Conservation (phyloP, 306 rosid species). For the Prosopis cineraria region DNA sequence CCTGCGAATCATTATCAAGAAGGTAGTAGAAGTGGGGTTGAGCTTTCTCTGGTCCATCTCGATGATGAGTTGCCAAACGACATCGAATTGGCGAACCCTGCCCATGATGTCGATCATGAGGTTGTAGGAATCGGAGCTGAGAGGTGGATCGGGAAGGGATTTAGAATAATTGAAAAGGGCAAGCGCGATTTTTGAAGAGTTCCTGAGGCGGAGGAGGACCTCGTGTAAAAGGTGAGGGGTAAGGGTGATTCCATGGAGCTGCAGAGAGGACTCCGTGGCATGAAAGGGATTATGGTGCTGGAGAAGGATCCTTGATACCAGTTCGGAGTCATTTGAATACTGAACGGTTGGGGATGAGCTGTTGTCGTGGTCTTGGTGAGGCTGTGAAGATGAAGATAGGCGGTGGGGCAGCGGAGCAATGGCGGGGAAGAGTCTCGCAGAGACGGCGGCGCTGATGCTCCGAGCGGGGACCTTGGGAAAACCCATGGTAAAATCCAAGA, state of each 20-base stretch:
- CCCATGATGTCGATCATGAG: conserved; percentile 65
- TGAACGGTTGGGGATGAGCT: conserved; percentile 36
- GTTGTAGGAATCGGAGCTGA: conserved; percentile 55
- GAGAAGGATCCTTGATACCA: conserved; percentile 58
- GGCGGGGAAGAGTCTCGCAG: not conserved
- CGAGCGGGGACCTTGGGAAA: not conserved
- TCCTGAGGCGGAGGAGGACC: conserved; percentile 68
- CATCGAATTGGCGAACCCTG: conserved; percentile 82
- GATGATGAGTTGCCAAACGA: conserved; percentile 74
- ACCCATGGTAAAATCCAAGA: not conserved
- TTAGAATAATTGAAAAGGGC: conserved; percentile 72
- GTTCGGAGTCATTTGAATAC: conserved; percentile 60
- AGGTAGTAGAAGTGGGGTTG: conserved; percentile 48
- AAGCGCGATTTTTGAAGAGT: conserved; percentile 78
- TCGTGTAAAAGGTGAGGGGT: conserved; percentile 61
- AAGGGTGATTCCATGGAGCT: conserved; percentile 75
- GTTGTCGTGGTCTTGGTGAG: not conserved
- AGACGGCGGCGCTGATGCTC: not conserved
- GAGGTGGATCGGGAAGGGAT: conserved; percentile 61
- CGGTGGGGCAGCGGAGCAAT: not conserved
- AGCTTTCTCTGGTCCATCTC: conserved; percentile 61
- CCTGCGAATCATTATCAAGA: conserved; percentile 68
- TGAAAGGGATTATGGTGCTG: conserved; percentile 92
- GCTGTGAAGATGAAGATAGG: conserved; percentile 20
- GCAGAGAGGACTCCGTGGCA: conserved; percentile 68